phyloP scores from a whole-genome alignment of 805 yeast species.

The Nakazawaea anatomiae region DNA sequence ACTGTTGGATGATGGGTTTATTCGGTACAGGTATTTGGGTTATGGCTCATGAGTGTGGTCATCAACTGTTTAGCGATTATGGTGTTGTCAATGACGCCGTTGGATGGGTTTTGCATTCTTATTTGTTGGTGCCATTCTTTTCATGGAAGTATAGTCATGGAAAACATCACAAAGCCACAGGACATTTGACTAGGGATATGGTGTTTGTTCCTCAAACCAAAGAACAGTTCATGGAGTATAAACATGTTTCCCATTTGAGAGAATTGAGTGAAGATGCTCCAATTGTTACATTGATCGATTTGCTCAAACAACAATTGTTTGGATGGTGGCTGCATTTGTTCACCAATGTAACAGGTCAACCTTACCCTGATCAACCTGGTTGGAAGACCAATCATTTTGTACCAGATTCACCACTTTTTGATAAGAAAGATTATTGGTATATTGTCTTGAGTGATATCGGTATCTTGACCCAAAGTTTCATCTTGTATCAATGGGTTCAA shows the following conservation, averaged over 20 bases:
- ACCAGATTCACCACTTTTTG: conserved; percentile 72
- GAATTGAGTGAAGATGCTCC: conserved; percentile 76
- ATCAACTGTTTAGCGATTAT: conserved; percentile 75
- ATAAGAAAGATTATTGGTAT: conserved; percentile 64
- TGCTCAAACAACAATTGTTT: conserved; percentile 65
- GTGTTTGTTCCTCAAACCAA: conserved; percentile 74
- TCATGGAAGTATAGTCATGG: conserved; percentile 84
- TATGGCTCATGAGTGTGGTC: conserved; percentile 89
- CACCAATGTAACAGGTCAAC: conserved; percentile 75
- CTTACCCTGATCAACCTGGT: conserved; percentile 37
- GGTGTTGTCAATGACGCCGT: conserved; percentile 68
- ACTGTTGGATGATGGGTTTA: conserved; percentile 52
- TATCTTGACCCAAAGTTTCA: conserved; percentile 42
- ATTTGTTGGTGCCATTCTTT: conserved; percentile 76
- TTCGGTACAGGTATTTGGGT: conserved; percentile 81
- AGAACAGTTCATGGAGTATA: conserved; percentile 41
- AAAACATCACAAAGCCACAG: conserved; percentile 88
- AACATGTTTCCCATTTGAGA: conserved; percentile 32
- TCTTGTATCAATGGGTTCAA: conserved; percentile 55
- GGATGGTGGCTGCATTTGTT: conserved; percentile 70
- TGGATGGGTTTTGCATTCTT: conserved; percentile 82
- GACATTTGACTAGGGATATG: conserved; percentile 76
- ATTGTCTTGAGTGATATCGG: conserved; percentile 73
- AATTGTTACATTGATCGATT: conserved; percentile 46
- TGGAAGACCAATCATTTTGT: conserved; percentile 61